Conservation (phyloP, 116 monocot species). For the Posidonia oceanica region DNA sequence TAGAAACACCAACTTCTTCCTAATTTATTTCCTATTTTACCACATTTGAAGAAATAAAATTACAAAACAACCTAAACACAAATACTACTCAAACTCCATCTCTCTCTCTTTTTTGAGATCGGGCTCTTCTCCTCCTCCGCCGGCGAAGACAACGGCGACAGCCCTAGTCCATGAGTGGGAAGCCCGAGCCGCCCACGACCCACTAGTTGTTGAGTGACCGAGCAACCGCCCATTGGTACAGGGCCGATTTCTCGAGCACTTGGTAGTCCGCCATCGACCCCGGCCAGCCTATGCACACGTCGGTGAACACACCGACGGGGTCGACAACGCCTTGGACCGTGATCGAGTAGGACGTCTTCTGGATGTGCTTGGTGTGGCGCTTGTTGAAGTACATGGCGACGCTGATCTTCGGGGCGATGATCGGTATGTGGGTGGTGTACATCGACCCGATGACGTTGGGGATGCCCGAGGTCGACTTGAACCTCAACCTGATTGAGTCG, state of each 20-base stretch:
- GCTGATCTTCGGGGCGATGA: conserved; percentile 75
- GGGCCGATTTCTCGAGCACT: conserved; percentile 38
- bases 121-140: too few species aligned
- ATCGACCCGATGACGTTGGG: conserved; percentile 42
- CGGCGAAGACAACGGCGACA: too few species aligned
- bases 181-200: conserved; percentile 51
- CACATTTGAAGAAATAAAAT: too few species aligned
- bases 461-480: conserved; percentile 42
- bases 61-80: too few species aligned
- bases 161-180: conserved; percentile 73
- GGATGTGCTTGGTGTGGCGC: conserved; percentile 79
- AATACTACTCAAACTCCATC: too few species aligned
- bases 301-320: conserved; percentile 72
- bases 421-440: conserved; percentile 93
- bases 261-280: conserved; percentile 44
- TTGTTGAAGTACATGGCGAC: conserved; percentile 74
- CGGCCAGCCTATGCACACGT: conserved; percentile 61
- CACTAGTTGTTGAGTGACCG: conserved; percentile 27
- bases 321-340: conserved; percentile 83
- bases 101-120: too few species aligned
- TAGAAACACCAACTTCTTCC: too few species aligned
- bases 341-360: conserved; percentile 78
- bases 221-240: conserved; percentile 22
- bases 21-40: too few species aligned
- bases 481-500: conserved; percentile 24